phyloP scores from a whole-genome alignment of 257 asterid genomes.

The Verbascum thapsus region DNA sequence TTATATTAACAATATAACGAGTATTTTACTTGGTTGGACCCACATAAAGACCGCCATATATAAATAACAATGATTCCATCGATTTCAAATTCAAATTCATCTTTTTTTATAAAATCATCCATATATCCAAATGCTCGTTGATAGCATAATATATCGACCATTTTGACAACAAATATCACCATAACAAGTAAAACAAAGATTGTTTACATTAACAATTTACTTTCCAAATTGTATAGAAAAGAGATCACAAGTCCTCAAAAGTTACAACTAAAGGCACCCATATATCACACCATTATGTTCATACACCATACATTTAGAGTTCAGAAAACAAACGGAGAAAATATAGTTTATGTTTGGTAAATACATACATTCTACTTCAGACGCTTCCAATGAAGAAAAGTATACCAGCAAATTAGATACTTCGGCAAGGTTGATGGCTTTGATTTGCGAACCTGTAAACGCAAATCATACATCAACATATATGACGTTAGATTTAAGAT shows the following conservation, averaged over 20 bases:
- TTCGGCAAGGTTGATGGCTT: not conserved
- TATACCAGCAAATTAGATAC: constrained; percentile 2
- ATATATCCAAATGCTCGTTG: no score
- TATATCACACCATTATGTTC: not conserved
- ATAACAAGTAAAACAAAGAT: constrained; percentile 11
- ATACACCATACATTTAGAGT: not conserved
- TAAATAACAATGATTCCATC: no score
- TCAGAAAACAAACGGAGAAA: not conserved
- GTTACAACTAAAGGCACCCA: not conserved
- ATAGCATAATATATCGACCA: no score
- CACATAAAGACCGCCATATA: no score
- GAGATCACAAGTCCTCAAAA: constrained; percentile 13
- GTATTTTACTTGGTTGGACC: no score
- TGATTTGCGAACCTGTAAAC: no score
- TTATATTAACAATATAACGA: no score
- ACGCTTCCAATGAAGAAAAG: no score
- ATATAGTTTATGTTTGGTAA: not conserved
- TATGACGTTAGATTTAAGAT: constrained; percentile 2
- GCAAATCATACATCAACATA: not conserved
- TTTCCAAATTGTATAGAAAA: constrained; percentile 14
- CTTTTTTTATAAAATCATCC: no score
- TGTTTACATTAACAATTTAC: constrained; percentile 21
- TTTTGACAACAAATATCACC: no score
- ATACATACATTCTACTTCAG: not conserved
- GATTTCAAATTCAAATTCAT: no score